Conservation (phyloP, 306 rosid species). For the Biancaea sappan region DNA sequence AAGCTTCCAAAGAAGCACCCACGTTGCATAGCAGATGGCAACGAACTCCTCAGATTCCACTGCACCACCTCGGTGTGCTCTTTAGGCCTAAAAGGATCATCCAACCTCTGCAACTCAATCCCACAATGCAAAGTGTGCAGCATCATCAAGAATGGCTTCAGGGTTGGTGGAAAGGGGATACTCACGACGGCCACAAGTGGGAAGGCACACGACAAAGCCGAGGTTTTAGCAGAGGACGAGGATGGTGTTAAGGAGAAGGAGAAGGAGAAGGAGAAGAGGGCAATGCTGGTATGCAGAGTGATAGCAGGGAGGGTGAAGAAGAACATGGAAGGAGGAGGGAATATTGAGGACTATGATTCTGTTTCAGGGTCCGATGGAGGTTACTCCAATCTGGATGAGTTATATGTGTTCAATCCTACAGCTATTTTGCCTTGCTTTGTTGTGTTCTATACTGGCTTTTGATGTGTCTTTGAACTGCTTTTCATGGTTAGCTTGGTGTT, state of each 20-base stretch:
- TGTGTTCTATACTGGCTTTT: conserved; percentile 80
- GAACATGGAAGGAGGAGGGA: conserved; percentile 49
- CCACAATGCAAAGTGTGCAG: conserved; percentile 74
- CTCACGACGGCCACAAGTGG: conserved; percentile 93
- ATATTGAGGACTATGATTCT: conserved; percentile 75
- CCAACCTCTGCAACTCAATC: conserved; percentile 79
- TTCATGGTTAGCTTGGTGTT: not conserved
- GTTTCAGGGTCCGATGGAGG: conserved; percentile 76
- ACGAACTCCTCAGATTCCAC: conserved; percentile 88
- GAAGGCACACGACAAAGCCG: conserved; percentile 79
- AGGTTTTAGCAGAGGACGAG: conserved; percentile 22
- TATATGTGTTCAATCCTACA: conserved; percentile 70
- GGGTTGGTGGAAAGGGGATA: conserved; percentile 56
- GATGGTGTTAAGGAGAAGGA: not conserved
- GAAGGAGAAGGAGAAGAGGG: conserved; percentile 52
- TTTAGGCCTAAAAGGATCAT: conserved; percentile 83
- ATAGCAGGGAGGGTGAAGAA: conserved; percentile 97
- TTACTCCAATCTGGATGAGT: conserved; percentile 90
- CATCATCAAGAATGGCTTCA: conserved; percentile 79
- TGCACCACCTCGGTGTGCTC: conserved; percentile 83
- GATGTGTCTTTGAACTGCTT: conserved; percentile 24
- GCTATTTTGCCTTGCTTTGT: conserved; percentile 99
- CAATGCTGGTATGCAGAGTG: conserved; percentile 97
- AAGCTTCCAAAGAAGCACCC: conserved; percentile 78
- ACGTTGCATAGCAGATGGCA: conserved; percentile 95